Evolutionary conservation across 1,139 yeast genomes (phyloP).

Genomic region (Magnusiomyces tetraspermus): DNA sequence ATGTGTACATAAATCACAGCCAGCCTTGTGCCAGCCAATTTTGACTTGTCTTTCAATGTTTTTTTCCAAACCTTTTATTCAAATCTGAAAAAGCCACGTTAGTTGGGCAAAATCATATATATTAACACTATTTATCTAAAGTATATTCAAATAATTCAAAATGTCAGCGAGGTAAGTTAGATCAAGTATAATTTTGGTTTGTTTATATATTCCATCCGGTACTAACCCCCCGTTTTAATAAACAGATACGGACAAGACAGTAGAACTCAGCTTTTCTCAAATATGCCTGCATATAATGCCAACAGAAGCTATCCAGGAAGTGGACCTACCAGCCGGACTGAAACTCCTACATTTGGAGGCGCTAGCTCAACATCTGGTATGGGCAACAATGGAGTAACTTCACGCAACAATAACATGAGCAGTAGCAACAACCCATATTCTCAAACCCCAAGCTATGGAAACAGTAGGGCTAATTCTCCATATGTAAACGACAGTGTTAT

Average conservation of each 20-base stretch:
- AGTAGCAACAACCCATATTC: neutral
- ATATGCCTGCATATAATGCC: slow-evolving; percentile 26
- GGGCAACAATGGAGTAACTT: slow-evolving; percentile 2
- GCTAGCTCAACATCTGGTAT: neutral
- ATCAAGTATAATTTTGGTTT: no score
- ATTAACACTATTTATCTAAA: no score
- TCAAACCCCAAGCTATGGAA: neutral
- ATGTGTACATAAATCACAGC: no score
- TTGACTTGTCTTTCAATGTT: no score
- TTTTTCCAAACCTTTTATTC: no score
- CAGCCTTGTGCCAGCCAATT: no score
- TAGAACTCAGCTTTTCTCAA: slow-evolving; percentile 32
- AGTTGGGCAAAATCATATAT: no score
- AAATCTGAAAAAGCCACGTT: no score
- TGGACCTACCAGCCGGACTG: neutral
- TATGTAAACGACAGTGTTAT: slow-evolving; percentile 38
- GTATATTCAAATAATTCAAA: no score
- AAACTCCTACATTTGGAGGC: slow-evolving; percentile 12
- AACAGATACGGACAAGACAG: slow-evolving; percentile 25
- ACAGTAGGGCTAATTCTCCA: slow-evolving; percentile 32
- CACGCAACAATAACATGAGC: neutral
- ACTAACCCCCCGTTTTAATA: no score
- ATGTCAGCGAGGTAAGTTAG: no score
- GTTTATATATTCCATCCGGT: no score
- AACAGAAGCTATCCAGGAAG: slow-evolving; percentile 16